These are phyloP conservation scores for Tuber microsphaerosporum DNA, from an alignment of 495 filamentous ascomycete species.

Conservation along the genomic window DNA sequence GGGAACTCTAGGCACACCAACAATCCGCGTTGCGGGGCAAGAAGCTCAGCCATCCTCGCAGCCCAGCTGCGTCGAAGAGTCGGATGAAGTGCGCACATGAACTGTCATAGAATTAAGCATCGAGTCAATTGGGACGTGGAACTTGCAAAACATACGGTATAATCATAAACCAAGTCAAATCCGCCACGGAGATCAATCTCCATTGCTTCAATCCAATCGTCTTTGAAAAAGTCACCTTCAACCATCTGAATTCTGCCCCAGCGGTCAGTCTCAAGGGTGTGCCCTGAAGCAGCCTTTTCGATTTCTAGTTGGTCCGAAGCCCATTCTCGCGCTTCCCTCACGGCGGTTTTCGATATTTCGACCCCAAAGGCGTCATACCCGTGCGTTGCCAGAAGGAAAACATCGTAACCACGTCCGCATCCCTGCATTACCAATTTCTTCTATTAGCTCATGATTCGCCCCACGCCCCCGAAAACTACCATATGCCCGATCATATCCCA, in stretches of 20 bases:
- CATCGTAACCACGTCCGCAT: conserved; percentile 45
- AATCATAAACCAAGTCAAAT: conserved; percentile 80
- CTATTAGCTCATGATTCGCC: neutral
- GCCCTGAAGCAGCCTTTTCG: conserved; percentile 14
- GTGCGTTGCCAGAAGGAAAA: conserved; percentile 42
- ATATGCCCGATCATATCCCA: neutral
- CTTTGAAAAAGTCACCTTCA: conserved; percentile 55
- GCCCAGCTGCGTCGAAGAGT: conserved; percentile 63
- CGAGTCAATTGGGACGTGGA: neutral
- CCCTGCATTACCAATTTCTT: conserved; percentile 26
- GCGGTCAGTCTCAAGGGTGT: conserved; percentile 14
- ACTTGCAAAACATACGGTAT: conserved; percentile 56
- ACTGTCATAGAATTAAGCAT: conserved; percentile 48
- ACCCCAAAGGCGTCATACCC: conserved; percentile 43
- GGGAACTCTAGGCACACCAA: conserved; percentile 80
- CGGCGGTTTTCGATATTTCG: conserved; percentile 41
- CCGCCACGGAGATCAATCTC: conserved; percentile 46
- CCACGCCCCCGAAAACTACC: neutral
- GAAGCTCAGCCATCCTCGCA: conserved; percentile 56
- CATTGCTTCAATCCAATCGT: conserved; percentile 51
- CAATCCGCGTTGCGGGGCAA: conserved; percentile 53
- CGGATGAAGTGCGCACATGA: conserved; percentile 69
- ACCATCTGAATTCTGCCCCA: conserved; percentile 27
- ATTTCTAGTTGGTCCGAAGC: conserved; percentile 15
- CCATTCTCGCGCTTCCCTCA: conserved; percentile 36